Evolutionary conservation across 495 filamentous ascomycete genomes (phyloP).

Genomic region (Penicillium bialowiezense): DNA sequence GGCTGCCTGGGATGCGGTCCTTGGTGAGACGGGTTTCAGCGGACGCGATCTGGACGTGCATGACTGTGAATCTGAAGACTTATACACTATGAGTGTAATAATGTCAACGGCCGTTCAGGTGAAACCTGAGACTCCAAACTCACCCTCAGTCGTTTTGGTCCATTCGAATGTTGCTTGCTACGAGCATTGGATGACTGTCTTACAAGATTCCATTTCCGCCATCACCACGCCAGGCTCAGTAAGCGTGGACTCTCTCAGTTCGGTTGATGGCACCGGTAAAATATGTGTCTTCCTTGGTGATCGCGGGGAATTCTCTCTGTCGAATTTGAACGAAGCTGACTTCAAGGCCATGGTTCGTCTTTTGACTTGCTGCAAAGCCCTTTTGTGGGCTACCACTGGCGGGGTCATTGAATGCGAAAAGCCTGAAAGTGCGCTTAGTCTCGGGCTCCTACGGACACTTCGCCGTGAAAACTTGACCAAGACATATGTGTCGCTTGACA

Average conservation of each 20-base stretch:
- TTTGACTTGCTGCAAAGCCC: not conserved
- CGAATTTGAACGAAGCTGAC: not conserved
- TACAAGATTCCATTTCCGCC: not conserved
- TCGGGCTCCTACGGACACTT: not conserved
- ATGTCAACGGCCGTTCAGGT: not conserved
- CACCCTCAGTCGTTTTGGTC: not conserved
- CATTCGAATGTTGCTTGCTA: not conserved
- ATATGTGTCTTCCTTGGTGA: not conserved
- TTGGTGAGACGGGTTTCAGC: constrained; percentile 9
- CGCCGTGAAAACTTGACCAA: not conserved
- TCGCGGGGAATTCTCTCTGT: not conserved
- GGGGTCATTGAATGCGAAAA: not conserved
- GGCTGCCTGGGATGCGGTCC: constrained; percentile 10
- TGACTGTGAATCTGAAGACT: constrained; percentile 3
- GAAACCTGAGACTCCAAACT: not conserved
- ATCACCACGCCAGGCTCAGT: not conserved
- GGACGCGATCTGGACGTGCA: constrained; percentile 11
- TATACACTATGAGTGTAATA: not conserved
- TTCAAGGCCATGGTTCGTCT: not conserved
- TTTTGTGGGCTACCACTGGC: not conserved
- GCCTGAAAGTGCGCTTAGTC: not conserved
- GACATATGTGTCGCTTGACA: not conserved
- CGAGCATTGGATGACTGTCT: not conserved
- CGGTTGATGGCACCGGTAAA: not conserved
- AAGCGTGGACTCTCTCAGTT: not conserved